Percentiles rank a stretch among this genome's conserved stretches.
Evolutionary conservation across 805 yeast genomes (phyloP).

Genomic region (Cyberlindnera amylophila): DNA sequence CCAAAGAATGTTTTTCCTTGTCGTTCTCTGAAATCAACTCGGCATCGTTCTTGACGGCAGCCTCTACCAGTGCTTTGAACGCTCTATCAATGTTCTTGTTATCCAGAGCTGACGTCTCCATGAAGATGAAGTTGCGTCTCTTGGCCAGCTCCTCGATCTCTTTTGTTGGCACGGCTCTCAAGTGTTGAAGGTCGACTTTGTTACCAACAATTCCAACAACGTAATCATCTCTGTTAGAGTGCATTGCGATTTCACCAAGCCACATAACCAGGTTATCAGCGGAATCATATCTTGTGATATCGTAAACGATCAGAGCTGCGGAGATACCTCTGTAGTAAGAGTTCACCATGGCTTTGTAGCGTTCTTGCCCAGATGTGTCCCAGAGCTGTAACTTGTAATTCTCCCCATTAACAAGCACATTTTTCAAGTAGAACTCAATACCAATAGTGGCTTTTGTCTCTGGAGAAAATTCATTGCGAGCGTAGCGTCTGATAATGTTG

Average conservation of each 20-base stretch:
- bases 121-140: background rate
- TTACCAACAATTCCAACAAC: slow-evolving; percentile 38
- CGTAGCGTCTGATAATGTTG: slow-evolving; percentile 62
- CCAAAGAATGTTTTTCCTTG: no score
- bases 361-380: slow-evolving; percentile 86
- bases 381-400: slow-evolving; percentile 70
- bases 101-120: background rate
- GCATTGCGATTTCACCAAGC: slow-evolving; percentile 69
- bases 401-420: slow-evolving; percentile 46
- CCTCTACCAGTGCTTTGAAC: background rate
- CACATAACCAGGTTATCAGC: slow-evolving; percentile 65
- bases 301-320: slow-evolving; percentile 77
- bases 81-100: background rate
- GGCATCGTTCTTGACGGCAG: no score
- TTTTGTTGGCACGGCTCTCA: background rate
- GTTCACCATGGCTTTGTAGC: slow-evolving; percentile 72
- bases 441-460: slow-evolving; percentile 76
- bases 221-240: slow-evolving; percentile 64
- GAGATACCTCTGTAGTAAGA: slow-evolving; percentile 79
- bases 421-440: slow-evolving; percentile 74
- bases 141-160: background rate
- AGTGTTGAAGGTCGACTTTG: background rate
- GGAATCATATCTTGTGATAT: slow-evolving; percentile 61
- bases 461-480: slow-evolving; percentile 66
- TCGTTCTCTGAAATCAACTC: no score